These are phyloP conservation scores for Castanea sativa DNA, from an alignment of 306 rosid genomes.

Conservation along the genomic window DNA sequence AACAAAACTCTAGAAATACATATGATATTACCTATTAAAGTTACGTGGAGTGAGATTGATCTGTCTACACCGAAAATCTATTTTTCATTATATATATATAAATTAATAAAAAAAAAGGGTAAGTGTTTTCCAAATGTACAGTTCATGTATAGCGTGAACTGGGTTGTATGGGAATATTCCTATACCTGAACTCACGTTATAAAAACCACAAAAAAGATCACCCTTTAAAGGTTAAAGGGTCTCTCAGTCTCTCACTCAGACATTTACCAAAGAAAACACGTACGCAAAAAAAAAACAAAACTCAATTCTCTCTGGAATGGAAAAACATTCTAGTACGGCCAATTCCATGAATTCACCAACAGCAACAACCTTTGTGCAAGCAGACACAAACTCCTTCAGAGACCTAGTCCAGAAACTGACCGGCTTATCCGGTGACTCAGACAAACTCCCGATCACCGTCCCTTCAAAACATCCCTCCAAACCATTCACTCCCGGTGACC, in stretches of 20 bases:
- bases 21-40: too few species aligned
- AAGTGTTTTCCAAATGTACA: too few species aligned
- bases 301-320: constrained; percentile 8
- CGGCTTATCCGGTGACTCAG: constrained; percentile 40
- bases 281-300: too few species aligned
- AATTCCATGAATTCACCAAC: constrained; percentile 20
- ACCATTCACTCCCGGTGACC: constrained; percentile 17
- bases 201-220: too few species aligned
- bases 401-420: constrained; percentile 52
- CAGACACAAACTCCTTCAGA: constrained; percentile 41
- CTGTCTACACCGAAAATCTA: fast-evolving
- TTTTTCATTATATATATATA: too few species aligned
- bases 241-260: too few species aligned
- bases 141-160: too few species aligned
- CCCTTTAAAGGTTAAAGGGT: too few species aligned
- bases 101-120: fast-evolving
- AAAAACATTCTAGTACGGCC: not conserved
- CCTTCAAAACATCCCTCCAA: constrained; percentile 23
- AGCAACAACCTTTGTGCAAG: constrained; percentile 52
- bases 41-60: fast-evolving
- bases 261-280: too few species aligned
- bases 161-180: too few species aligned
- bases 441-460: constrained; percentile 34
- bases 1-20: too few species aligned
- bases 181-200: too few species aligned